These are phyloP conservation scores for Hanseniaspora valbyensis DNA, from an alignment of 805 yeast genomes.

Conservation along the genomic window DNA sequence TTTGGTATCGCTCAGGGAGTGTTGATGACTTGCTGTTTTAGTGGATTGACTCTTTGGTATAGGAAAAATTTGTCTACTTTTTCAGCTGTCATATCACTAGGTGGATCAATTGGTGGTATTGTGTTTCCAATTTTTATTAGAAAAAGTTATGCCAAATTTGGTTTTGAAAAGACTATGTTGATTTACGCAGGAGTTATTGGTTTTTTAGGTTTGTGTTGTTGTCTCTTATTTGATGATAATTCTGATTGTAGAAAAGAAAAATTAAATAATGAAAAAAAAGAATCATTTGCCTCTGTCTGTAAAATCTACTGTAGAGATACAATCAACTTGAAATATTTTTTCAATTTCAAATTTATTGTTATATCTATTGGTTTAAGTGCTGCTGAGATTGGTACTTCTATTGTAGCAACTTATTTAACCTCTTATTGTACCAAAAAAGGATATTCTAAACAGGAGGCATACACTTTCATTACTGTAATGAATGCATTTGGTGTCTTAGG, in stretches of 20 bases:
- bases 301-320: conserved; percentile 21
- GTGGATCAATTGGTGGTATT: conserved; percentile 44
- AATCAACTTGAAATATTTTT: conserved; percentile 29
- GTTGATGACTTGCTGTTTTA: conserved; percentile 36
- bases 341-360: conserved; percentile 34
- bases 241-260: conserved; percentile 1
- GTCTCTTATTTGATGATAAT: conserved; percentile 1
- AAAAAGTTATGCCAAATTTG: conserved; percentile 33
- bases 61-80: conserved; percentile 35
- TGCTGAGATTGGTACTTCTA: conserved; percentile 35
- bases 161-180: conserved; percentile 31
- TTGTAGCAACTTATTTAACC: conserved; percentile 37
- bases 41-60: conserved; percentile 39
- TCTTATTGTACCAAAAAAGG: conserved; percentile 41
- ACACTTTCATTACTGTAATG: conserved; percentile 35
- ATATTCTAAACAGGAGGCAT: conserved; percentile 29
- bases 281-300: conserved; percentile 8
- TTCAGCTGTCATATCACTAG: conserved; percentile 37
- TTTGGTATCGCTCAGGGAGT: conserved; percentile 37
- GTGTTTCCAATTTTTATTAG: conserved; percentile 39
- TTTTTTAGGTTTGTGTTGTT: neutral
- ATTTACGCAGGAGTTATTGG: conserved; percentile 14
- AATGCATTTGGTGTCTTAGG: conserved; percentile 41
- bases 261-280: conserved; percentile 38
- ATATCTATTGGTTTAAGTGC: conserved; percentile 33